These are phyloP conservation scores for Agaricales sp. DNA, from an alignment of 1,284 basidiomycete genomes.

Conservation along the genomic window DNA sequence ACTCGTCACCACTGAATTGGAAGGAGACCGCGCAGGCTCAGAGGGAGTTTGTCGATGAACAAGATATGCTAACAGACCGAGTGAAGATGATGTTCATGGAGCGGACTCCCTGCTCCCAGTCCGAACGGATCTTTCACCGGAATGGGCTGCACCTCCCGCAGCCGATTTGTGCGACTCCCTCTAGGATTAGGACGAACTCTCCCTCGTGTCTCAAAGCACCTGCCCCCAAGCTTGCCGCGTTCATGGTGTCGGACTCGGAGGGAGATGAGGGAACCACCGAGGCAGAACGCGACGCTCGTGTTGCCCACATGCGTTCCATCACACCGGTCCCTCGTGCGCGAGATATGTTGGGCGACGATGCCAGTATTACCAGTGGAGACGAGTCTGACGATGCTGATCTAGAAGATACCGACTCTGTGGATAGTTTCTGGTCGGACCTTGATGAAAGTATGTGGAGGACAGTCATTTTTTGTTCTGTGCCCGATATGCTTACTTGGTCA, in stretches of 20 bases:
- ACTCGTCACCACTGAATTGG: slow-evolving; percentile 55
- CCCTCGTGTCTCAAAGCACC: slow-evolving; percentile 9
- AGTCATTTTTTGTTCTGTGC: neutral
- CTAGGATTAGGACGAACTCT: slow-evolving; percentile 10
- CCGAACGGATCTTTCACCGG: slow-evolving; percentile 20
- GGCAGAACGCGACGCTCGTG: slow-evolving; percentile 51
- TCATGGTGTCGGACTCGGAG: slow-evolving; percentile 52
- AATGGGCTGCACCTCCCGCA: slow-evolving; percentile 50
- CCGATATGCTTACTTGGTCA: neutral
- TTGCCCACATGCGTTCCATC: slow-evolving; percentile 49
- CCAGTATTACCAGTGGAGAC: slow-evolving; percentile 51
- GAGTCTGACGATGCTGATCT: slow-evolving; percentile 69
- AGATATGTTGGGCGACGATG: slow-evolving; percentile 18
- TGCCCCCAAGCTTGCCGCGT: slow-evolving; percentile 14
- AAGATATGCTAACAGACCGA: slow-evolving; percentile 63
- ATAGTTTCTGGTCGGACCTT: slow-evolving; percentile 44
- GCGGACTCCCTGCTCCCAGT: slow-evolving; percentile 9
- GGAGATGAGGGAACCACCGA: slow-evolving; percentile 50
- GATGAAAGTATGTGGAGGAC: slow-evolving; percentile 6
- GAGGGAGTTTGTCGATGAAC: slow-evolving; percentile 53
- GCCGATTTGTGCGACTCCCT: slow-evolving; percentile 27
- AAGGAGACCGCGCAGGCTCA: slow-evolving; percentile 42
- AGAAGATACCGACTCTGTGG: slow-evolving; percentile 40
- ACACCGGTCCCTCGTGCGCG: slow-evolving; percentile 19
- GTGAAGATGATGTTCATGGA: slow-evolving; percentile 45